Percentiles rank a stretch among this genome's conserved stretches.
Conservation (phyloP, 176 grass and related monocot species). For the Carex scoparia region DNA sequence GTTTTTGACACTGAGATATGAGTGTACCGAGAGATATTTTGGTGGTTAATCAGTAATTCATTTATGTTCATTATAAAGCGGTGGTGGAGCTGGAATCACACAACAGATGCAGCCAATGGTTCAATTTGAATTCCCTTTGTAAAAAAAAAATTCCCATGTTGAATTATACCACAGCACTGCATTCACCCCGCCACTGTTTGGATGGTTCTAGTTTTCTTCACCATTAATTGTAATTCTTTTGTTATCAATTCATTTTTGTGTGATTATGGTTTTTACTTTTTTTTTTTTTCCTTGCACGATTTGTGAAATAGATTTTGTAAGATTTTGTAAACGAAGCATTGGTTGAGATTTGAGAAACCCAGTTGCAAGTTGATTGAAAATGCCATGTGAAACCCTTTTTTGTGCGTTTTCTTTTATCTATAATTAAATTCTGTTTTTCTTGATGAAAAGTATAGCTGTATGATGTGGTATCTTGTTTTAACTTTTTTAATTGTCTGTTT, state of each 20-base stretch:
- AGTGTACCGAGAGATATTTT: conserved; percentile 18
- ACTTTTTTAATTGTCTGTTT: neutral
- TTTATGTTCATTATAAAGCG: neutral
- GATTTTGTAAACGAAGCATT: neutral
- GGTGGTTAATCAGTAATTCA: neutral
- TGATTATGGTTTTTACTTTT: neutral
- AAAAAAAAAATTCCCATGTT: neutral
- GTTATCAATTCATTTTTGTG: neutral
- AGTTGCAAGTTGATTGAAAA: neutral
- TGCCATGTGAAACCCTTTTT: neutral
- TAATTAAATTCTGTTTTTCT: neutral
- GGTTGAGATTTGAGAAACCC: neutral
- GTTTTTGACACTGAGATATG: conserved; percentile 74
- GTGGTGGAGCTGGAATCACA: neutral
- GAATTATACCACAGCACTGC: neutral
- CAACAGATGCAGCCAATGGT: neutral
- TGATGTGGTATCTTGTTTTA: neutral
- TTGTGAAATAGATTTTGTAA: neutral
- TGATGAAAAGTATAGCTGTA: neutral
- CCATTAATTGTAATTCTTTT: neutral
- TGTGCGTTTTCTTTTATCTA: neutral
- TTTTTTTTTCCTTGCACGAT: neutral
- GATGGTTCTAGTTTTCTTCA: neutral
- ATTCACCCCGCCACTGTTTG: neutral
- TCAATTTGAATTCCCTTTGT: neutral